Evolutionary conservation across 2,329 filamentous ascomycete genomes (phyloP).

Genomic region (Sphaerulina musiva): DNA sequence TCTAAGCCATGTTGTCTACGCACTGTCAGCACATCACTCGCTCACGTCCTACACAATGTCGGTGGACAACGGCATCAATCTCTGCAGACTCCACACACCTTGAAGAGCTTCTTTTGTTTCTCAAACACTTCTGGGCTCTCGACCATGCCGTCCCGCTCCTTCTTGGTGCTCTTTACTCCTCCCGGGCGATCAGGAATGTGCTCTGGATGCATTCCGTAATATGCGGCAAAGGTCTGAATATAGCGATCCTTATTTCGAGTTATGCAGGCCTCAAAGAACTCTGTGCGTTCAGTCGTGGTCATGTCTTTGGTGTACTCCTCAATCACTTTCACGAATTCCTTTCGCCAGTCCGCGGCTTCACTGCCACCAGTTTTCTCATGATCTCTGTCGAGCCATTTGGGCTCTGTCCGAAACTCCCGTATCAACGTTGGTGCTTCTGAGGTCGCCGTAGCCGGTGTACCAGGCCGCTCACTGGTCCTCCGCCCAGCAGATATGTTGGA

Average conservation of each 20-base stretch:
- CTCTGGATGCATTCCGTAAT: slow-evolving; percentile 7
- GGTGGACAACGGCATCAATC: too few relatives aligned
- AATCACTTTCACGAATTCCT: slow-evolving; percentile 7
- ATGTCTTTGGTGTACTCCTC: slow-evolving; percentile 2
- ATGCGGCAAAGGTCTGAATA: slow-evolving; percentile 5
- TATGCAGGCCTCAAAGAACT: slow-evolving; percentile 6
- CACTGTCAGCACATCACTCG: neutral
- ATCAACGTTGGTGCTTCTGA: slow-evolving; percentile 4
- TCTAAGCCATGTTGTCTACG: neutral
- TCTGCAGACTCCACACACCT: neutral
- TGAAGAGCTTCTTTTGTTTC: neutral
- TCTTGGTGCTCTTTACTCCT: slow-evolving; percentile 5
- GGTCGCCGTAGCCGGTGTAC: neutral
- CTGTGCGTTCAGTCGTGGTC: slow-evolving; percentile 5
- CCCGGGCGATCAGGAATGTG: slow-evolving; percentile 10
- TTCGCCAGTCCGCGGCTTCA: slow-evolving; percentile 2
- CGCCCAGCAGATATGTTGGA: too few relatives aligned
- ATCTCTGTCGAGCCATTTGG: neutral
- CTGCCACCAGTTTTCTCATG: slow-evolving; percentile 6
- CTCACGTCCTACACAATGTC: neutral
- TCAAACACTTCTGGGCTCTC: neutral
- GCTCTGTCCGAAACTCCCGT: slow-evolving; percentile 1
- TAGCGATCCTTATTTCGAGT: slow-evolving; percentile 2
- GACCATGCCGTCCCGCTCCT: neutral
- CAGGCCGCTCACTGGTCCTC: neutral